Evolutionary conservation across 2,329 filamentous ascomycete species (phyloP), one percentile per base, ranked within the genome.

Genomic region (Venturia effusa): DNA sequence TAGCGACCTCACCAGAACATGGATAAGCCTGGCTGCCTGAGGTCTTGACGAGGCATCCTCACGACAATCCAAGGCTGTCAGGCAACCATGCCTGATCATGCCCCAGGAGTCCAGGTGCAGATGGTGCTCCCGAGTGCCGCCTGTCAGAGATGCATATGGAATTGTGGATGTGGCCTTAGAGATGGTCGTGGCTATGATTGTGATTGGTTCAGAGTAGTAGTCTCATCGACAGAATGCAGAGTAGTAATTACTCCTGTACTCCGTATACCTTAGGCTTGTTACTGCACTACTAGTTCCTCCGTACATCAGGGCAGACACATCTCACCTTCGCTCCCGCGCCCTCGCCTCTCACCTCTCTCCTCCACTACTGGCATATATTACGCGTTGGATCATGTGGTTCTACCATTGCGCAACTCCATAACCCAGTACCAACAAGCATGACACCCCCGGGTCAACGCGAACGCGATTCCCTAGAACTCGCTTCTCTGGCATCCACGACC

Each of bases 391-490:
- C 30, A 57, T 57, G 51, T 57, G 51, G 30, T 17, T 30, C 30
- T 57, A 13, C 27, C 30, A 19, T 57, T 17, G 30, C 30, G 51
- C 51, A 57, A 57, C 51, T 15, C 34, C 51, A 34, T 57, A 57
- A 34, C 27, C 27, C 51, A 34, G 11, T n/a, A 48, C n/a, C n/a
- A 22, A 45, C 41, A 45, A 51, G 45, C 45, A 57, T 57, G 51
- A n/a, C 51, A 22, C 51, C 51, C 27, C 51, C 51, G 51, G 51
- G 51, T 24, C 51, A 57, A 57, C 90, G 94, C 78, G 94, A 57
- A 57, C 90, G 94, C 78, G 94, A 99, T 81, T 97, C 93, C 59
- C 86, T 99, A 72, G 94, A 99, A 80, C 88, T 99, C 65, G 94
- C 92, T 66, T 97, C 92, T 62, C 86, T 99, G 67, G 94, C 93